phyloP scores from a whole-genome alignment of 2,329 filamentous ascomycete genomes.

The Fusarium sublunatum region DNA sequence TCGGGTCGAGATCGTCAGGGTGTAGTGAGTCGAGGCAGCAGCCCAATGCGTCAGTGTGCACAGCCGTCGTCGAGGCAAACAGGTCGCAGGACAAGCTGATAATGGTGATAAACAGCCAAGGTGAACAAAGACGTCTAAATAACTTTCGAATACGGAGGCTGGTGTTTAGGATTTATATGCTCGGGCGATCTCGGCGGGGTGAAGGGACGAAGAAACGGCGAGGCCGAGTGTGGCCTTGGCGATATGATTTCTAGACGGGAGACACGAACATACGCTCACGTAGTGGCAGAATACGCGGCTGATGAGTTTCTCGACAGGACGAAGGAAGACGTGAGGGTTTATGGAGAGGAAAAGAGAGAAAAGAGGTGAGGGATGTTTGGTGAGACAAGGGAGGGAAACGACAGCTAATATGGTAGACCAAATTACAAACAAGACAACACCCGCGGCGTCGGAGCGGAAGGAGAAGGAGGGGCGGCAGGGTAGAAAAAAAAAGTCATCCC shows the following conservation, averaged over 20 bases:
- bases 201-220: conserved; percentile 33
- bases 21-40: conserved; percentile 13
- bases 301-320: not conserved
- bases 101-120: not conserved
- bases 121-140: not conserved
- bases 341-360: not conserved
- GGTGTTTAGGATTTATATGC: conserved; percentile 24
- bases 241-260: conserved; percentile 30
- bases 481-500: not conserved
- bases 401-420: conserved; percentile 23
- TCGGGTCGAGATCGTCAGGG: conserved; percentile 29
- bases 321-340: not conserved
- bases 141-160: conserved; percentile 7
- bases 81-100: conserved; percentile 4
- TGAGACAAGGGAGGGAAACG: conserved; percentile 29
- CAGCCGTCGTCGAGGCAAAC: conserved; percentile 8
- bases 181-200: conserved; percentile 47
- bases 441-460: conserved; percentile 6
- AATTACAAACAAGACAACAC: conserved; percentile 1
- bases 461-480: conserved; percentile 22
- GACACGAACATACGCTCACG: conserved; percentile 20
- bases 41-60: conserved; percentile 18
- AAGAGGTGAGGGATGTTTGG: conserved; percentile 4
- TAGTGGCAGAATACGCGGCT: not conserved
- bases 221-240: conserved; percentile 37